Conservation (phyloP, 2,329 filamentous ascomycete species). For the Amesomyces nigricolor region DNA sequence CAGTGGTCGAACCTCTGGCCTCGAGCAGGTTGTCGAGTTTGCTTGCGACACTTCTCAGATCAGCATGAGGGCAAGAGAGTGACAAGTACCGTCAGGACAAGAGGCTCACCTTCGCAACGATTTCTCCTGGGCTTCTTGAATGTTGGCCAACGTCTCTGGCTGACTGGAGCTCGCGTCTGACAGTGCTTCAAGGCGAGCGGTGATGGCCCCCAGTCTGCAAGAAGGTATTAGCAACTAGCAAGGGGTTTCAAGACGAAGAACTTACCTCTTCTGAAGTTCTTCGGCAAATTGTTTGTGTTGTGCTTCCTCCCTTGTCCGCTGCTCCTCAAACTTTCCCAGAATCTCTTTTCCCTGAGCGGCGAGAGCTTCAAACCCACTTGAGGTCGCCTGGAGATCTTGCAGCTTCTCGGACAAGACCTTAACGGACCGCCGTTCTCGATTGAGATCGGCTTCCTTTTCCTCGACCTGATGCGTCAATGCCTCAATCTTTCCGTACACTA, state of each 20-base stretch:
- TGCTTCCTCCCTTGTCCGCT: background rate
- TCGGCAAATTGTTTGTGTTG: conserved; percentile 1
- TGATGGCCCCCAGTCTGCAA: conserved; percentile 14
- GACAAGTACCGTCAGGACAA: no score
- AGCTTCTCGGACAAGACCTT: conserved; percentile 14
- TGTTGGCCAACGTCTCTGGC: conserved; percentile 3
- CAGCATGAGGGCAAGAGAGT: background rate
- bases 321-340: conserved; percentile 15
- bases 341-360: conserved; percentile 19
- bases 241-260: background rate
- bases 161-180: conserved; percentile 7
- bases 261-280: conserved; percentile 10
- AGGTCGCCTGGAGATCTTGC: conserved; percentile 14
- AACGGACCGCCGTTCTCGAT: conserved; percentile 13
- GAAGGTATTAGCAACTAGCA: background rate
- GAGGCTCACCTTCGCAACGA: conserved; percentile 6
- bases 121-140: conserved; percentile 11
- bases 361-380: conserved; percentile 13
- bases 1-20: background rate
- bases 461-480: conserved; percentile 13
- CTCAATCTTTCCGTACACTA: conserved; percentile 21
- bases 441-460: conserved; percentile 19
- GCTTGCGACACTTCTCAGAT: conserved; percentile 14
- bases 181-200: conserved; percentile 13
- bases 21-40: conserved; percentile 21